Evolutionary conservation across 83 land plant species (phyloP), one percentile per base, ranked within the genome.

Genomic region (Picea engelmannii): DNA sequence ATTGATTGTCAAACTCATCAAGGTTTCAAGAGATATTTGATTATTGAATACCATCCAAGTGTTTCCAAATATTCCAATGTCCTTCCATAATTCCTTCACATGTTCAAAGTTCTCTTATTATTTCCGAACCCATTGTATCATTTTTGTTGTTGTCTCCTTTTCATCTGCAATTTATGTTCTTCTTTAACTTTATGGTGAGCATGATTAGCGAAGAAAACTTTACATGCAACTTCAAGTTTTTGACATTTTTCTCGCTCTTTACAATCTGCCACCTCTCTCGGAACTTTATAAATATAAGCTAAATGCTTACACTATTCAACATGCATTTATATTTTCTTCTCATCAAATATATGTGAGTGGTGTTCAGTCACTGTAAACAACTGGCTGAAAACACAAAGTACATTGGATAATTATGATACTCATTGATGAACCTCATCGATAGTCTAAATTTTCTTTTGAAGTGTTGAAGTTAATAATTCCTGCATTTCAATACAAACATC

Each of bases 11-110:
- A 96, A 70, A 75, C 95, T 96, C 99, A 96, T 96, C 38, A 96
- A 89, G 23, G 99, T 96, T 64, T 96, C 98, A 76, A 92, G 90
- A 79, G 93, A 98, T 81, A 96, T 96, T 81, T 96, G 98, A 83
- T 95, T 96, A 88, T 96, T 96, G 52, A 96, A 96, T 27, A 98
- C 95, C 96, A 91, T 85, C 80, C 95, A 98, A 15, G 98, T 96
- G 81, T 93, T 84, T 23, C 84, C 98, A 93, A 84, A 78, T 4
- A 6, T 42, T 42, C 47, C 47, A 42, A 42, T 42, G 6, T 42
- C 47, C 6, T 42, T 42, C 47, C 47, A 92, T 96, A 27, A 24
- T 13, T 88, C 95, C 91, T 94, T 92, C 60, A 92, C 69, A 35
- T 93, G 93, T 75, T 86, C 82, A 70, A 94, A 87, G 79, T 92